Evolutionary conservation across 768 basidiomycete species (phyloP), one percentile per base, ranked within the genome.

Genomic region (Russula sp.): DNA sequence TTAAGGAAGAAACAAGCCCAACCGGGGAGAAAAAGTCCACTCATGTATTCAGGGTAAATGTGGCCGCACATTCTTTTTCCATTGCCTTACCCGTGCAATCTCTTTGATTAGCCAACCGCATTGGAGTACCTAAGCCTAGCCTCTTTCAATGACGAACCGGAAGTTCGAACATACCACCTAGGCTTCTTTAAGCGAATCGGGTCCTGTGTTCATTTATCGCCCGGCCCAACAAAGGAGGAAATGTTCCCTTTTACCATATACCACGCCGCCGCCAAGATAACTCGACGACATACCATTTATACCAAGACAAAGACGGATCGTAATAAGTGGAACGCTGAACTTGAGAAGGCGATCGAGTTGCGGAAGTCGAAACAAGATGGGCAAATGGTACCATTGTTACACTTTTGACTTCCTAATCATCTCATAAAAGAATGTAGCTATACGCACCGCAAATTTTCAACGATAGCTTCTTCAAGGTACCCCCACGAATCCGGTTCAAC

Each of bases 161-260:
- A 58, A n/a, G 2, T 11, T 22, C 57, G 57, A 58, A 32, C 22
- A 18, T 1, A 7, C 0, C 11, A 3, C 7, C 3, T 13, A 14
- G 42, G 44, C 44, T 32, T 32, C 2, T 14, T 24, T 0, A 48
- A 34, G 30, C 13, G 6, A 14, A 22, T 48, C 44, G 6, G 22
- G 30, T 57, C 13, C 44, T 42, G 38, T 20, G 28, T 26, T 44
- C 13, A 30, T 58, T 0, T 20, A 7, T 16, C 30, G n/a, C 14
- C 38, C 16, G 16, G 38, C 38, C 8, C 44, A 22, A 8, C 6
- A 14, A 46, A 30, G 10, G 20, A 20, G 20, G 0, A n/a, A 22
- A 8, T 48, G n/a, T 58, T 34, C 34, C 57, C 57, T 18, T 58
- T 58, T n/a, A 58, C 57, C 14, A 18, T 58, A 34, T 58, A 58